phyloP scores from a whole-genome alignment of 2,329 filamentous ascomycete species.

The Botrytis fabae region DNA sequence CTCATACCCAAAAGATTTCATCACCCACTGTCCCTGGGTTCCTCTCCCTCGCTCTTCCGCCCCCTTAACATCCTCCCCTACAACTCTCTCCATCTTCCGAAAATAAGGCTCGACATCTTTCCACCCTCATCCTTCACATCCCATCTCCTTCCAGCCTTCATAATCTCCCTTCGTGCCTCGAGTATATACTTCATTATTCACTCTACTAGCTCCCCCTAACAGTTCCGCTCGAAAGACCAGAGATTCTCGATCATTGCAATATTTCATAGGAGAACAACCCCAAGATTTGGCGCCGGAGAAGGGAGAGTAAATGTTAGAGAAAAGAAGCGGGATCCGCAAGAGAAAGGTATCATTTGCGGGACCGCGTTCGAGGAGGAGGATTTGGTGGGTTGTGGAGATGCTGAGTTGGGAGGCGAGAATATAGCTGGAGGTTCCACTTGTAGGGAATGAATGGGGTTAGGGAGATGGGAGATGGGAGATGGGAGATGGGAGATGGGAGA shows the following conservation, averaged over 20 bases:
- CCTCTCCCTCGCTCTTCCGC: not conserved
- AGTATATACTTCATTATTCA: slow-evolving; percentile 46
- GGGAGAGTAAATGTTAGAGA: not conserved
- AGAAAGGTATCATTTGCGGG: slow-evolving; percentile 9
- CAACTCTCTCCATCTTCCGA: slow-evolving; percentile 36
- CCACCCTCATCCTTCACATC: slow-evolving; percentile 48
- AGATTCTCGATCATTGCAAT: not conserved
- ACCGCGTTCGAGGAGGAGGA: slow-evolving; percentile 46
- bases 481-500: not conserved
- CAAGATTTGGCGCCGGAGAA: not conserved
- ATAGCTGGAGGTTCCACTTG: slow-evolving; percentile 46
- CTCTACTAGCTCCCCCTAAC: slow-evolving; percentile 44
- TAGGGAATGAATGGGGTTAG: not conserved
- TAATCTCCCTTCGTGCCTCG: slow-evolving; percentile 45
- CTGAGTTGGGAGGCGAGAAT: slow-evolving; percentile 45
- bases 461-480: not conserved
- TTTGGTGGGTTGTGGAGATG: slow-evolving; percentile 40
- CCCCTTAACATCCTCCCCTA: not conserved
- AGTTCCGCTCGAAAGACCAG: slow-evolving; percentile 21
- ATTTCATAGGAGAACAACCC: not conserved
- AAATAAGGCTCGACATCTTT: slow-evolving; percentile 46
- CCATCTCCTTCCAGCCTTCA: slow-evolving; percentile 48
- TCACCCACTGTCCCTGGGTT: not conserved
- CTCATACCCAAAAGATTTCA: not conserved
- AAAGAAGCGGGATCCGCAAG: not conserved